Percentiles rank a stretch among this genome's conserved stretches.
Evolutionary conservation across 2,329 filamentous ascomycete genomes (phyloP).

Genomic region (Pestalotiopsis sp.): DNA sequence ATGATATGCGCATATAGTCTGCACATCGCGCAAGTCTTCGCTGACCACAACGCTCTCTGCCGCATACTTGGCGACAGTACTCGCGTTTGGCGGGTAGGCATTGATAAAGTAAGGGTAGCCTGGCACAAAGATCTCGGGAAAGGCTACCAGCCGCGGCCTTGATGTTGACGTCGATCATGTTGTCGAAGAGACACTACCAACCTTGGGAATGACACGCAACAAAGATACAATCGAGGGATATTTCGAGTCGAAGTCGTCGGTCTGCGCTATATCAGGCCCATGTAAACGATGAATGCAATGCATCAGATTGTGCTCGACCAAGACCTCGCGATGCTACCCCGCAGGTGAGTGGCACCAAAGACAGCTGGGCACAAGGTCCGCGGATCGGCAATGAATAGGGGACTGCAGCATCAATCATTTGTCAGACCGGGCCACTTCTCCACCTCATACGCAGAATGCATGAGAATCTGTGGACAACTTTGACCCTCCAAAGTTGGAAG

Average conservation of each 20-base stretch:
- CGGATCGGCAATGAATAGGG: neutral
- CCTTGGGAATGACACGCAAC: neutral
- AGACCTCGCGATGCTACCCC: neutral
- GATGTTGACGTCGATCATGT: constrained; percentile 14
- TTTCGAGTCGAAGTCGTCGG: neutral
- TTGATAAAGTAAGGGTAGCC: constrained; percentile 27
- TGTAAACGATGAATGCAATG: neutral
- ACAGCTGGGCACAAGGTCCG: neutral
- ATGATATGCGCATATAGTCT: constrained; percentile 18
- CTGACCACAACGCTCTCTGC: constrained; percentile 21
- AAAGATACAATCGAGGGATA: neutral
- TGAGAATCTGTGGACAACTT: neutral
- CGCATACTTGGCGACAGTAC: constrained; percentile 21
- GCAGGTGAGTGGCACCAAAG: neutral
- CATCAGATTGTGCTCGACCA: neutral
- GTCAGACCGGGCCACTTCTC: neutral
- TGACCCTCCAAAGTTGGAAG: neutral
- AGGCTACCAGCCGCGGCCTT: constrained; percentile 21
- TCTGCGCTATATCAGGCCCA: neutral
- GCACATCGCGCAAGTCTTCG: constrained; percentile 18
- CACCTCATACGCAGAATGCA: neutral
- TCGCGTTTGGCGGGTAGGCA: constrained; percentile 23
- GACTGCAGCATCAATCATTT: neutral
- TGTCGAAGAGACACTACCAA: neutral
- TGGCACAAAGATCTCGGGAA: constrained; percentile 22